These are phyloP conservation scores for Pleurotus sapidus DNA, from an alignment of 768 basidiomycete species.

Conservation along the genomic window DNA sequence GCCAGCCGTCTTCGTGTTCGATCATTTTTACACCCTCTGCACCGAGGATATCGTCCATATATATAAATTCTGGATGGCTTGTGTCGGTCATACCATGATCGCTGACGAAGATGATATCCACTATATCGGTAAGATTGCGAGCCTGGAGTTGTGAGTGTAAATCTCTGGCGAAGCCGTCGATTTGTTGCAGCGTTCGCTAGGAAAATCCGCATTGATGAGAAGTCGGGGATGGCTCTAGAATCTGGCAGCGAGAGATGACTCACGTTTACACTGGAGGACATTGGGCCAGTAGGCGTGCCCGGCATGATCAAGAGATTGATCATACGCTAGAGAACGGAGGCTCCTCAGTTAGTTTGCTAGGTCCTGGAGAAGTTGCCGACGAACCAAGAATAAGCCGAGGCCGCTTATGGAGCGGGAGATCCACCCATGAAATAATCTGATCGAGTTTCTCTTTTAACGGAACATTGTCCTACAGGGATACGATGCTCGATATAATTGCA, in stretches of 20 bases:
- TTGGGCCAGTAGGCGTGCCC: slow-evolving; percentile 71
- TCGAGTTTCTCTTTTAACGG: slow-evolving; percentile 69
- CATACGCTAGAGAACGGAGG: slow-evolving; percentile 52
- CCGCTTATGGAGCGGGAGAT: slow-evolving; percentile 64
- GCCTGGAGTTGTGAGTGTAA: slow-evolving; percentile 59
- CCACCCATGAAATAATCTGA: slow-evolving; percentile 78
- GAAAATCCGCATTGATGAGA: background rate
- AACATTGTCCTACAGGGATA: slow-evolving; percentile 46
- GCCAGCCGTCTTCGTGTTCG: slow-evolving; percentile 86
- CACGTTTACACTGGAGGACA: slow-evolving; percentile 69
- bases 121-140: slow-evolving; percentile 78
- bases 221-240: slow-evolving; percentile 1
- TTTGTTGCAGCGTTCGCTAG: slow-evolving; percentile 61
- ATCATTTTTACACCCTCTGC: slow-evolving; percentile 56
- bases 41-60: slow-evolving; percentile 80
- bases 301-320: slow-evolving; percentile 84
- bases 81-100: slow-evolving; percentile 94
- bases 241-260: slow-evolving; percentile 16
- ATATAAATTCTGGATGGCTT: slow-evolving; percentile 67
- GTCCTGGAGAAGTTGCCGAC: background rate
- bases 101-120: slow-evolving; percentile 87
- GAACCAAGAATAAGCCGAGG: slow-evolving; percentile 77
- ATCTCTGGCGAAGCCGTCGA: slow-evolving; percentile 74
- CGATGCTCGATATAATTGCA: too few species aligned
- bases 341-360: too few species aligned